Base-by-base conservation (phyloP, 1,284 basidiomycete genomes). In the Amylostereum areolatum region DNA sequence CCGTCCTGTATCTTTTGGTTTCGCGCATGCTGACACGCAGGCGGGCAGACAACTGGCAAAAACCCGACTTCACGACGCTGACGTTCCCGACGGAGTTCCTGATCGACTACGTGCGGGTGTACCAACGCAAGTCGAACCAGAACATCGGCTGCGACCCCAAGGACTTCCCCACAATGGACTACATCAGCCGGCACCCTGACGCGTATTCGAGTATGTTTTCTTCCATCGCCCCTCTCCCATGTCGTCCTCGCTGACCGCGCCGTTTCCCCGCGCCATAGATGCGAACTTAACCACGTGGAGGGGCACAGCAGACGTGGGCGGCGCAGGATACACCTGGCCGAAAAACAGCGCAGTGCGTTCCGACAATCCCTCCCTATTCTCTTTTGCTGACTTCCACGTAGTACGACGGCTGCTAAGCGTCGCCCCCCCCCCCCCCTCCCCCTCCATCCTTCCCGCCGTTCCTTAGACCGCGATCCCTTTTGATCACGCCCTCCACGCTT, bases 81-180 rank as follows among this genome's bases (percentile, higher is more conserved):
- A 28, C 30, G 8, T 43, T 43, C 41, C 41, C 41, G 12, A 28
- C 41, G 4, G 7, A 18, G 7, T 11, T 43, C n/a, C 41, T 25
- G 8, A 28, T 43, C 28, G 41, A 43, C 25, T 43, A 43, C n/a
- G 41, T 43, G 25, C 41, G 41, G 25, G 25, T 43, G 25, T 43
- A 43, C 28, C 41, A 43, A n/a, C 41, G 41, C 18, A 43, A 43
- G 41, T 43, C 41, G 41, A 28, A 29, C 27, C n/a, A 43, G n/a
- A 43, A 43, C 41, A 28, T 43, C 6, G 41, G 41, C 41, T 43
- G 41, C 25, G 41, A 43, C 41, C 41, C 41, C 5, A 11, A 24
- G 28, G 12, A 25, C 28, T 43, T 43, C 41, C 41, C 41, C 3
- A 43, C 41, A 28, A 43, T 12, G n/a, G 18, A 18, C 18, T 18